These are phyloP conservation scores for Boeremia exigua DNA, from an alignment of 2,329 filamentous ascomycete genomes.

Conservation along the genomic window DNA sequence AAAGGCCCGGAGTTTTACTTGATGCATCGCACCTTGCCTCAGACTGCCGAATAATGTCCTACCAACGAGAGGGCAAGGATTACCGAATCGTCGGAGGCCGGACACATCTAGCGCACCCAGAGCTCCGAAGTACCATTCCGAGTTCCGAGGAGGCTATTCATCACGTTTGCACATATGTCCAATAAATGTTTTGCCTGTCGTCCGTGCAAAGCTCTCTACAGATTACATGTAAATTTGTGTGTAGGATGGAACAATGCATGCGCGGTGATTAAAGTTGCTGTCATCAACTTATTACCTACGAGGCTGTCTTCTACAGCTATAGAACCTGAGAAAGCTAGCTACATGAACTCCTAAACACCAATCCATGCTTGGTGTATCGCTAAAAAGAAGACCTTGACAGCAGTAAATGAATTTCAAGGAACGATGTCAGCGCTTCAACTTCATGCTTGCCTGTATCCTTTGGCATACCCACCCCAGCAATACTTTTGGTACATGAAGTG, in stretches of 20 bases:
- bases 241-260: too few species aligned
- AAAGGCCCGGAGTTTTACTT: constrained; percentile 12
- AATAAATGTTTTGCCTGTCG: not conserved
- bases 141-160: not conserved
- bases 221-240: too few species aligned
- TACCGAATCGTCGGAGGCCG: constrained; percentile 3
- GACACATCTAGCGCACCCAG: not conserved
- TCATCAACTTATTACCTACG: not conserved
- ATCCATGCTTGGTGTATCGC: not conserved
- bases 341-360: not conserved
- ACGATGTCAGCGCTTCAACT: not conserved
- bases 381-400: not conserved
- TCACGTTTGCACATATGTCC: not conserved
- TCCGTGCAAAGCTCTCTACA: too few species aligned
- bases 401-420: not conserved
- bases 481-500: constrained; percentile 11
- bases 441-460: not conserved
- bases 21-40: not conserved
- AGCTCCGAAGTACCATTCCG: constrained; percentile 15
- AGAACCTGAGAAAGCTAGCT: not conserved
- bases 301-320: not conserved
- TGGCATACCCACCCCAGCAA: not conserved
- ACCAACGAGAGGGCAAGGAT: constrained; percentile 9
- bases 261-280: not conserved
- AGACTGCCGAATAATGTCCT: constrained; percentile 15